Evolutionary conservation across 164 flowering plant species (phyloP), one percentile per base, ranked within the genome.

Genomic region (Macadamia tetraphylla): DNA sequence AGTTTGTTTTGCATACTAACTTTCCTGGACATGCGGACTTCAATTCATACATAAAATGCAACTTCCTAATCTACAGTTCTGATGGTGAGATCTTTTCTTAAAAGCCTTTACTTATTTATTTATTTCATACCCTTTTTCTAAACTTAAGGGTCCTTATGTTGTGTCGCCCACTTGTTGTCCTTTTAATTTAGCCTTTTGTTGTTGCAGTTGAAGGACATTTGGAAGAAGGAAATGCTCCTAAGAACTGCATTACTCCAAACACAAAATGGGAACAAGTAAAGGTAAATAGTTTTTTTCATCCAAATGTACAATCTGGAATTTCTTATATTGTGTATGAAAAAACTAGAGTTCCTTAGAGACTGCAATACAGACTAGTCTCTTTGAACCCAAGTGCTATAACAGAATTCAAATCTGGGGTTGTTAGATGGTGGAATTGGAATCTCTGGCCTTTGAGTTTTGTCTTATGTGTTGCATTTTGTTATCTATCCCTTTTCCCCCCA

Each of bases 251-350:
- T 67, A 86, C 92, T n/a, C 87, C 98, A 15, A 84, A 84, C 82
- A 90, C 97, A 18, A 92, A 94, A 66, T 94, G 97, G 97, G 98
- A 90, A 51, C 93, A 90, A 78, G 97, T 94, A 66, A 94, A 94
- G 97, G 98, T 94, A 73, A 71, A 44, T 10, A 3, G 49, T 29
- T 55, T 56, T 30, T 2, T 9, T 51, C 23, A 51, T 8, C 35
- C 13, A 18, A 58, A 23, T 35, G 40, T 35, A 35, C 40, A 35
- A 35, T 35, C 5, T 35, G 40, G 40, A 35, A 2, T 2, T 35
- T 35, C 40, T 35, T 35, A 35, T 35, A 2, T 35, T 35, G 40
- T 35, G 40, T 35, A 2, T 35, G 40, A 5, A 35, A 35, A 35
- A 35, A 35, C 5, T 5, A 35, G 5, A 2, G 5, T 35, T 2